Percentiles rank a stretch among this genome's conserved stretches.
phyloP scores from a whole-genome alignment of 2,329 filamentous ascomycete genomes.

The Sporothrix protearum region DNA sequence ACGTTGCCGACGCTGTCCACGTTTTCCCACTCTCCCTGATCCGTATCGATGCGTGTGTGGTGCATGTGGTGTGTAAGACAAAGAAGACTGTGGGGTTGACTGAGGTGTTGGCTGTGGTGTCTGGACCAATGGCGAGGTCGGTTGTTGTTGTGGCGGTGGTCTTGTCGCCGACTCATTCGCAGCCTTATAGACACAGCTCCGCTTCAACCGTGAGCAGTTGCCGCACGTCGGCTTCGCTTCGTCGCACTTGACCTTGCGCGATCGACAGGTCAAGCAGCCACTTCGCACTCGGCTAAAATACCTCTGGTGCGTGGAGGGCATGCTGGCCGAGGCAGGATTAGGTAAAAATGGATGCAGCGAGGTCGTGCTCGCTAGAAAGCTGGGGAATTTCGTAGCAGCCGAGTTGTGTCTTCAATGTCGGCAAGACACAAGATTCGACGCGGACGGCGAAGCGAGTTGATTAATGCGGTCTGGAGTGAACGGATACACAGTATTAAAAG shows the following conservation, averaged over 20 bases:
- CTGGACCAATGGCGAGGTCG: neutral
- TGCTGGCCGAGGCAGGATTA: neutral
- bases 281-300: constrained; percentile 4
- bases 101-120: neutral
- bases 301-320: neutral
- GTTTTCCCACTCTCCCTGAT: neutral
- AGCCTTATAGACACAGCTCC: neutral
- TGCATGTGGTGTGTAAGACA: neutral
- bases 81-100: no score
- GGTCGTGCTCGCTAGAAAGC: neutral
- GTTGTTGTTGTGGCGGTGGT: neutral
- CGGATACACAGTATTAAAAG: neutral
- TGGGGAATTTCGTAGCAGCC: neutral
- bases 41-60: neutral
- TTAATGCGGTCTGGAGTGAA: neutral
- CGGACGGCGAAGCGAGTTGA: neutral
- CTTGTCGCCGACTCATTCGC: neutral
- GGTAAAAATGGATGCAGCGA: neutral
- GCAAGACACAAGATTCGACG: neutral
- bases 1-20: neutral
- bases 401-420: neutral
- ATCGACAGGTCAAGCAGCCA: constrained; percentile 11
- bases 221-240: neutral
- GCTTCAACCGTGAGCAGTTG: neutral
- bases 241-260: constrained; percentile 13